Conservation (phyloP, 2,329 filamentous ascomycete genomes). For the Fusarium robinianum region DNA sequence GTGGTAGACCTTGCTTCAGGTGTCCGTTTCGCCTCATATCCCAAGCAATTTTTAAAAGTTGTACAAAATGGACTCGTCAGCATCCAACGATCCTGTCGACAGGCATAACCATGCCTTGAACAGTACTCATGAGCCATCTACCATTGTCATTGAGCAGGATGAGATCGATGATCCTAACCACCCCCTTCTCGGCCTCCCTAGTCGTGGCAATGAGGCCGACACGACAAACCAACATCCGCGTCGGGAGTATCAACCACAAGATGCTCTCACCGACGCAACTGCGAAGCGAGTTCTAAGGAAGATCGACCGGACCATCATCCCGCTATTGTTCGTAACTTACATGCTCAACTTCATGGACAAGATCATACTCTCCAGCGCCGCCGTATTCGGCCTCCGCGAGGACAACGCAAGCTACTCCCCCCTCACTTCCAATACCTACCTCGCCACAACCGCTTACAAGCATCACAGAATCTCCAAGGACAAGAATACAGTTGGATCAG, state of each 20-base stretch:
- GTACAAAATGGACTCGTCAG: no score
- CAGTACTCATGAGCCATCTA: no score
- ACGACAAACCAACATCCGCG: background rate
- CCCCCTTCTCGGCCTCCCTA: no score
- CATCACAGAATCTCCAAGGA: constrained; percentile 35
- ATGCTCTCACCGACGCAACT: constrained; percentile 6
- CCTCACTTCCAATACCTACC: no score
- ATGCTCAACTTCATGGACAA: constrained; percentile 67
- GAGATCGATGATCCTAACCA: no score
- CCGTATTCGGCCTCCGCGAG: constrained; percentile 59
- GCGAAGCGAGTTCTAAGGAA: constrained; percentile 53
- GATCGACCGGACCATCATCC: constrained; percentile 60
- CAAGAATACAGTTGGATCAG: constrained; percentile 68
- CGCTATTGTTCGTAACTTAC: constrained; percentile 61
- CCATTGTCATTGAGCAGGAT: no score
- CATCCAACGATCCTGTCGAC: no score
- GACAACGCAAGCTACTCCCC: constrained; percentile 48
- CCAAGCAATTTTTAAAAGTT: no score
- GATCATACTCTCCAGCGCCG: constrained; percentile 58
- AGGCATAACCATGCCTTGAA: no score
- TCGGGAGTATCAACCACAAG: background rate
- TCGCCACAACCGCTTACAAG: background rate
- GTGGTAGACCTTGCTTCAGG: no score
- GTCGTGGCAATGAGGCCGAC: background rate
- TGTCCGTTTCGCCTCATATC: no score